Conservation (phyloP, 2,329 filamentous ascomycete species). For the Ophiostoma sp. region DNA sequence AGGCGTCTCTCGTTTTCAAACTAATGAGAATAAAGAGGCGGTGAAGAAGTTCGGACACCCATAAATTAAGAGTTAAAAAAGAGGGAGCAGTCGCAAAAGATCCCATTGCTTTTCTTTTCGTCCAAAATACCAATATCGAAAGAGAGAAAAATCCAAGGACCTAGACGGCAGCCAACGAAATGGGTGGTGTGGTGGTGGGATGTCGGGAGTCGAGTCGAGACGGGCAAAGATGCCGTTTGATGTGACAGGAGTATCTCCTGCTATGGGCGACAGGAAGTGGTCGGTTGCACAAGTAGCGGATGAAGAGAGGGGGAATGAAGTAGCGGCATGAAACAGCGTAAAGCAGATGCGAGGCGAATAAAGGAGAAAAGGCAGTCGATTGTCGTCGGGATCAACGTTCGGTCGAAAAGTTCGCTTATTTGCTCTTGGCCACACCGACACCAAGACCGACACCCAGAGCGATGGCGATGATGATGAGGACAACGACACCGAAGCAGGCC, state of each 20-base stretch:
- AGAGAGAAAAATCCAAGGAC: neutral
- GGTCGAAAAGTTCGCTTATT: slow-evolving; percentile 1
- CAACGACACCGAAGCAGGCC: slow-evolving; percentile 67
- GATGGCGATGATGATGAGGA: slow-evolving; percentile 59
- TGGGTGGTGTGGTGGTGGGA: neutral
- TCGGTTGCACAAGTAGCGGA: neutral
- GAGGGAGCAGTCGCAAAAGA: neutral
- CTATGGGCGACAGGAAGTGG: neutral
- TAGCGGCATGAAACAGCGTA: neutral
- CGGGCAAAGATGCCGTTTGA: neutral
- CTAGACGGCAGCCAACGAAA: neutral
- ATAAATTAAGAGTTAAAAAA: slow-evolving; percentile 5
- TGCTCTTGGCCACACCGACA: slow-evolving; percentile 40
- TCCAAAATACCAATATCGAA: neutral
- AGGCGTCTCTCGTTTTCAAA: neutral
- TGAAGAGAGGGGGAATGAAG: neutral
- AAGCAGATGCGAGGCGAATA: neutral
- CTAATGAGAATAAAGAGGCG: neutral
- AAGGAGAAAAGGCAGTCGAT: neutral
- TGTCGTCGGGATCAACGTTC: neutral
- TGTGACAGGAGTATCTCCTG: neutral
- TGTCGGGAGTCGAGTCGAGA: neutral
- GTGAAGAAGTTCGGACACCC: neutral
- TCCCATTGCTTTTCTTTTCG: slow-evolving; percentile 1
- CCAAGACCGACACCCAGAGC: slow-evolving; percentile 57